phyloP scores from a whole-genome alignment of 2,329 filamentous ascomycete genomes.

The Immersiporthe knoxdaviesiana region DNA sequence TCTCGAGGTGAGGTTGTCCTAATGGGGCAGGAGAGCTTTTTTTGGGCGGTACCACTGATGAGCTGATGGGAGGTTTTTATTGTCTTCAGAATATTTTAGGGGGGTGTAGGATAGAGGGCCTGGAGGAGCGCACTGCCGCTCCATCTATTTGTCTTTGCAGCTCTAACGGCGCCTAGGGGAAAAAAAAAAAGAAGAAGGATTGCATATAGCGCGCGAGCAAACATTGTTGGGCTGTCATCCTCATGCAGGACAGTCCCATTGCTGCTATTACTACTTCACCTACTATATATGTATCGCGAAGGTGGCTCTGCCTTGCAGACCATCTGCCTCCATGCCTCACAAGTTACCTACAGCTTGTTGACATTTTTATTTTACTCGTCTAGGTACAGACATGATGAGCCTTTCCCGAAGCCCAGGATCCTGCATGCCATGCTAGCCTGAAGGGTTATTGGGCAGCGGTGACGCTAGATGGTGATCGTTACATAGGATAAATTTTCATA shows the following conservation, averaged over 20 bases:
- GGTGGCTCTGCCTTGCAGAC: neutral
- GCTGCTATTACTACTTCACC: neutral
- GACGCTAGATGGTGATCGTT: neutral
- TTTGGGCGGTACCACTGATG: neutral
- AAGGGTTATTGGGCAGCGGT: neutral
- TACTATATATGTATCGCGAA: neutral
- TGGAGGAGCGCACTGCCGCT: neutral
- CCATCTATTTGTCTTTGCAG: neutral
- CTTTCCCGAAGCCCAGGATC: neutral
- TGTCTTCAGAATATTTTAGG: too few relatives aligned
- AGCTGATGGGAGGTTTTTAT: neutral
- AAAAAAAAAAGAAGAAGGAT: neutral
- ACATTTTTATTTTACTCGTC: neutral
- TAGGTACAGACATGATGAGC: neutral
- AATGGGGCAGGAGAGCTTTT: neutral
- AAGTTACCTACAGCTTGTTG: neutral
- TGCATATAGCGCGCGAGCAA: constrained; percentile 20
- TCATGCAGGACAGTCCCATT: neutral
- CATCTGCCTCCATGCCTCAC: neutral
- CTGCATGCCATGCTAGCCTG: neutral
- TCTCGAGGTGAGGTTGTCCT: neutral
- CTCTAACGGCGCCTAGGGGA: neutral
- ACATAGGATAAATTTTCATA: constrained; percentile 10
- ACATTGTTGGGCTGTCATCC: neutral
- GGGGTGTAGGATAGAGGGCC: too few relatives aligned